Conservation (phyloP, 2,329 filamentous ascomycete species). For the Nemania sp. region DNA sequence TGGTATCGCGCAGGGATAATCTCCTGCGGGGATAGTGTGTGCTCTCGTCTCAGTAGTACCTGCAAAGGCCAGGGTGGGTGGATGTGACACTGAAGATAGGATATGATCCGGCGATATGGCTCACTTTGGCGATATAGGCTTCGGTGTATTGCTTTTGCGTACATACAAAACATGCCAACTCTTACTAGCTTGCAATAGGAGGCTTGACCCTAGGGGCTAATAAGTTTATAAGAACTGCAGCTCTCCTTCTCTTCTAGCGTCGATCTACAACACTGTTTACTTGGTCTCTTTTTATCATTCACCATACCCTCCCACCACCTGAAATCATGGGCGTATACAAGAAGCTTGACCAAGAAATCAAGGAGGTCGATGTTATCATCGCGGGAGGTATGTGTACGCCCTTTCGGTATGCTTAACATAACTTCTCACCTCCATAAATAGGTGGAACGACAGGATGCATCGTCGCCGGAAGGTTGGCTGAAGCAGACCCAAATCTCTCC, state of each 20-base stretch:
- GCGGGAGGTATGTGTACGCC: constrained; percentile 44
- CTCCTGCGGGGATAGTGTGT: background rate
- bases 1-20: background rate
- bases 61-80: background rate
- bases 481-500: constrained; percentile 40
- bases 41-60: background rate
- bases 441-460: constrained; percentile 43
- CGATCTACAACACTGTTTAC: background rate
- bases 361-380: constrained; percentile 49
- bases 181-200: background rate
- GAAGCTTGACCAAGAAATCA: constrained; percentile 38
- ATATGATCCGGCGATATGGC: background rate
- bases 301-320: background rate
- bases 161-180: no score
- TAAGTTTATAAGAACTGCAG: background rate
- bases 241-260: background rate
- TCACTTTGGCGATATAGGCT: background rate
- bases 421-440: constrained; percentile 21
- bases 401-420: background rate
- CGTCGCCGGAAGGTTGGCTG: constrained; percentile 40
- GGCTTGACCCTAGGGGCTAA: background rate
- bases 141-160: background rate
- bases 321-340: constrained; percentile 45
- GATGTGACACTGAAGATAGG: background rate
- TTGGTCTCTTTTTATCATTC: background rate